phyloP scores from a whole-genome alignment of 805 yeast species.

The Candida nonsorbophila region DNA sequence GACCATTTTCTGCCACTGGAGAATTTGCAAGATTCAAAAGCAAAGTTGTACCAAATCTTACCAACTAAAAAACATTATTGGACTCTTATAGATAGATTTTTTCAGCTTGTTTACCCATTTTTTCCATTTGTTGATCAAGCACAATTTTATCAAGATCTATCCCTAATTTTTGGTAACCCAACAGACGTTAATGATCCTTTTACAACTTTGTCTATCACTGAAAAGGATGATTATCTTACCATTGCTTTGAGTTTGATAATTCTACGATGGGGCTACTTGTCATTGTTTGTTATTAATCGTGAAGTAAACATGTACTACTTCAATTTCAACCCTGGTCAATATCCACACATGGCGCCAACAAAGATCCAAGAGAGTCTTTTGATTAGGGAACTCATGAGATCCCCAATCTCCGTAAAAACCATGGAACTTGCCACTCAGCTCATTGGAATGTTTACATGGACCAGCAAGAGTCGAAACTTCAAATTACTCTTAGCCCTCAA shows the following conservation, averaged over 20 bases:
- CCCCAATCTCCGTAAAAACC: slow-evolving; percentile 2
- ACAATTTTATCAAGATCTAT: slow-evolving; percentile 21
- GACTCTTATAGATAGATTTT: slow-evolving; percentile 36
- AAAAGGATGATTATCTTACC: slow-evolving; percentile 30
- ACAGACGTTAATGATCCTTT: slow-evolving; percentile 17
- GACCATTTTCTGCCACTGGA: too few relatives aligned
- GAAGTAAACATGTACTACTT: too few relatives aligned
- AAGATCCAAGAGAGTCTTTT: too few relatives aligned
- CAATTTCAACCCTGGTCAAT: too few relatives aligned
- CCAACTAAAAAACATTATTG: slow-evolving; percentile 33
- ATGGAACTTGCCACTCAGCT: neutral
- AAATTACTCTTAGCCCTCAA: slow-evolving; percentile 4
- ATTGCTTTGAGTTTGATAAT: slow-evolving; percentile 34
- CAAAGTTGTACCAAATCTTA: slow-evolving; percentile 23
- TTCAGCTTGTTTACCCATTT: slow-evolving; percentile 37
- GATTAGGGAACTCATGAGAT: neutral
- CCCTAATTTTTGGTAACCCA: slow-evolving; percentile 24
- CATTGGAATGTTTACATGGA: slow-evolving; percentile 1
- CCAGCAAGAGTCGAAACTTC: neutral
- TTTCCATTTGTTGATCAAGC: slow-evolving; percentile 39
- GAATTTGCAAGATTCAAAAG: too few relatives aligned
- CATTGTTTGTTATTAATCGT: too few relatives aligned
- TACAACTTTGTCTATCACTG: slow-evolving; percentile 19
- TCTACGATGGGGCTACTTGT: slow-evolving; percentile 33
- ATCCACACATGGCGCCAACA: too few relatives aligned